phyloP scores from a whole-genome alignment of 148 eudicot genomes.

The Agrostemma githago region DNA sequence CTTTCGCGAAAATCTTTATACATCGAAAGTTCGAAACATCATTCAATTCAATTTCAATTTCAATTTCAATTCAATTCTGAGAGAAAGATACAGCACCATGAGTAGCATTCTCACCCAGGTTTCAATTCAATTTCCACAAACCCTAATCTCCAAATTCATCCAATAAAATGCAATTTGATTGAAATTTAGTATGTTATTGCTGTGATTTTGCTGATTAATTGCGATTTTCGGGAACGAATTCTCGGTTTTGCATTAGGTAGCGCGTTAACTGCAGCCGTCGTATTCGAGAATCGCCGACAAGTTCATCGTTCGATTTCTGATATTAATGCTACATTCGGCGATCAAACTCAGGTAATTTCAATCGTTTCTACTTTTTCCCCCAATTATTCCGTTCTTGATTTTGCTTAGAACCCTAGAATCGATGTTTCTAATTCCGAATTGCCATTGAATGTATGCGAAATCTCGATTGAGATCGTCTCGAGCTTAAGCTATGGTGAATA shows the following conservation, averaged over 20 bases:
- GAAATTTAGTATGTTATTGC: background rate
- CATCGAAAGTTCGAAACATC: too few species aligned
- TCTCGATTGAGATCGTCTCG: too few species aligned
- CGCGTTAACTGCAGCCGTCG: slow-evolving; percentile 30
- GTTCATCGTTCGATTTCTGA: slow-evolving; percentile 50
- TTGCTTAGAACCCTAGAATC: too few species aligned
- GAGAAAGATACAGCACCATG: slow-evolving; percentile 27
- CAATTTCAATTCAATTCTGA: too few species aligned
- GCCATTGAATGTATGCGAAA: too few species aligned
- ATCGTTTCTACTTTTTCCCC: too few species aligned
- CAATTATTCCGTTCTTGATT: too few species aligned
- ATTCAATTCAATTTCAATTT: too few species aligned
- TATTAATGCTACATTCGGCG: slow-evolving; percentile 29
- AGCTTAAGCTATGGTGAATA: too few species aligned
- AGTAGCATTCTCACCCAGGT: slow-evolving; percentile 78
- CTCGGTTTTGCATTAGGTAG: slow-evolving; percentile 65
- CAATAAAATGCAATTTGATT: background rate
- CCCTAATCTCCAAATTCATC: background rate
- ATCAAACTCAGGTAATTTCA: slow-evolving; percentile 36
- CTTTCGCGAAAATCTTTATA: too few species aligned
- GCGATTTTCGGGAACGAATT: slow-evolving; percentile 55
- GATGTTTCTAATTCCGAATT: too few species aligned
- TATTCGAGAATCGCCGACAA: slow-evolving; percentile 51
- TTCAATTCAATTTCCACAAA: background rate
- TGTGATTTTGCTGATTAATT: background rate